Base-by-base conservation (phyloP, 805 yeast genomes). In the Starmerella davenportii region DNA sequence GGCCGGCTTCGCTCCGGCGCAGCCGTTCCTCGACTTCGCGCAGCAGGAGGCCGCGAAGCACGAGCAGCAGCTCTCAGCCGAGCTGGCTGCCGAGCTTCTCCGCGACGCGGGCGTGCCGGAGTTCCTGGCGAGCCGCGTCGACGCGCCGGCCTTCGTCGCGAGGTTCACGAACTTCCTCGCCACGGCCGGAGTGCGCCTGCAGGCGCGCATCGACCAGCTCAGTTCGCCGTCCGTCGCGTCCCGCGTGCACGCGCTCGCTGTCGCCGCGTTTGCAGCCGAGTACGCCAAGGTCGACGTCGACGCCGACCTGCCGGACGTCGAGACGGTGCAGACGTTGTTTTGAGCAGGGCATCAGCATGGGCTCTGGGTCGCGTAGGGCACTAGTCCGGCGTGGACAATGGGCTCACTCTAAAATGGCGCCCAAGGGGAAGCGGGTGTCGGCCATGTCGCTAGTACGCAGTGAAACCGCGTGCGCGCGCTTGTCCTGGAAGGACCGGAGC, bases 131-230 rank as follows among this genome's bases (percentile, higher is more conserved):
- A 8, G 11, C 15, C 16, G 32, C 43, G n/a, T 46, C 21, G 25
- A 34, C 19, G 33, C 24, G 15, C 36, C 35, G 11, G 39, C 36
- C 21, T 38, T 44, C 30, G 27, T 25, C 1, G 27, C 24, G 13
- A 7, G 16, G 32, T 43, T 61, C 33, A 63, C 59, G 39, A 51
- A 49, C 34, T 59, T 60, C 38, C 48, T 62, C 21, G 54, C 59
- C 1, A 51, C 55, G 1, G 61, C 61, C 2, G 41, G 52, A 2
- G 48, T 55, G 45, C 59, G 56, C 36, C 45, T 54, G 27, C 50
- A 51, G 25, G 37, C 38, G 11, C 39, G 44, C 16, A 47, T 61
- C 21, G 53, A 52, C 30, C 34, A 46, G 15, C 47, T 61, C 14
- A 40, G 51, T 8, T 56, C 63, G n/a, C 63, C 63, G 1, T 45